phyloP scores from a whole-genome alignment of 1,284 basidiomycete genomes.

The Pseudozyma thailandica region DNA sequence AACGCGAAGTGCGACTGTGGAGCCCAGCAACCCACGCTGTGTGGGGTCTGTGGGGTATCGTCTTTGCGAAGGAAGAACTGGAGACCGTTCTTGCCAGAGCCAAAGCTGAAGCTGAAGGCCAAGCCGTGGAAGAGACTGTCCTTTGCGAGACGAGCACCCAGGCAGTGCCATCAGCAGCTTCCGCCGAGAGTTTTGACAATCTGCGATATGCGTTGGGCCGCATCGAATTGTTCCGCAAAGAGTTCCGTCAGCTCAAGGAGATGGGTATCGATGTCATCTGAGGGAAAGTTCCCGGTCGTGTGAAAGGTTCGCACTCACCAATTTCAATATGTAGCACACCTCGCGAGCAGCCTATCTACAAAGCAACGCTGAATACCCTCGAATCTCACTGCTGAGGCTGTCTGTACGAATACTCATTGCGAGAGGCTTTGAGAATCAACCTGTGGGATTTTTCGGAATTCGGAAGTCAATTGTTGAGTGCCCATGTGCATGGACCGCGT shows the following conservation, averaged over 20 bases:
- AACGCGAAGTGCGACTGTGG: constrained; percentile 61
- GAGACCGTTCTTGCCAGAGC: constrained; percentile 44
- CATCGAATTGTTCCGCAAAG: constrained; percentile 61
- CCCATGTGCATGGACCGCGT: not conserved
- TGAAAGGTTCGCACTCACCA: not conserved
- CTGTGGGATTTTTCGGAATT: not conserved
- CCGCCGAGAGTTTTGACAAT: constrained; percentile 61
- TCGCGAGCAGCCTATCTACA: no score
- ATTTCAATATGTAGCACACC: not conserved
- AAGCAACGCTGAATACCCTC: not conserved
- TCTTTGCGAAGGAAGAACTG: constrained; percentile 60
- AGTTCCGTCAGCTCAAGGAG: constrained; percentile 41
- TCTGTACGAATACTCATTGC: no score
- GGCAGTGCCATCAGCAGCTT: constrained; percentile 18
- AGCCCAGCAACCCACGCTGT: constrained; percentile 62
- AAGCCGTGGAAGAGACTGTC: constrained; percentile 27
- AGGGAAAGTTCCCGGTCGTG: not conserved
- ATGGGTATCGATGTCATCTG: constrained; percentile 34
- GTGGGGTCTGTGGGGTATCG: constrained; percentile 66
- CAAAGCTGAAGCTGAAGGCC: constrained; percentile 27
- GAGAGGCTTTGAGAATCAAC: not conserved
- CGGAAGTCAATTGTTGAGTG: constrained; percentile 1
- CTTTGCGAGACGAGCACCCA: constrained; percentile 14
- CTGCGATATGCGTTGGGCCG: constrained; percentile 61
- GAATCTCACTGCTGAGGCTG: no score